Percentiles rank a stretch among this genome's conserved stretches.
These are phyloP conservation scores for Eleusine coracana DNA, from an alignment of 176 grass and related monocot genomes.

Conservation along the genomic window DNA sequence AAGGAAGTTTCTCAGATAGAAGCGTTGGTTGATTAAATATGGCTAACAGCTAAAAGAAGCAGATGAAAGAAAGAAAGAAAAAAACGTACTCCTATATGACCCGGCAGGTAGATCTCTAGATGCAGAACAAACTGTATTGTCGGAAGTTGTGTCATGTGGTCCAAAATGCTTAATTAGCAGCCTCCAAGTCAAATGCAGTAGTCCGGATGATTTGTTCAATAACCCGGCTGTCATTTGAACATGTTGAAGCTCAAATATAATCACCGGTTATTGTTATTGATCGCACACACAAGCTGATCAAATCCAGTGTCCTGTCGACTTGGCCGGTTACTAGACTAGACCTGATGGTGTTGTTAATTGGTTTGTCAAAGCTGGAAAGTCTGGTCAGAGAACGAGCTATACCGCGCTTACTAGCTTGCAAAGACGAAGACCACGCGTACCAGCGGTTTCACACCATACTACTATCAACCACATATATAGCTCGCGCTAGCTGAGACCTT, in stretches of 20 bases:
- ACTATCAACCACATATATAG: neutral
- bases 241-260: no score
- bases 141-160: neutral
- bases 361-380: slow-evolving; percentile 22
- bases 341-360: neutral
- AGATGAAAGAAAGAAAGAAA: neutral
- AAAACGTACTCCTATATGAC: neutral
- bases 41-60: neutral
- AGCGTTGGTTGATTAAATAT: neutral
- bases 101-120: neutral
- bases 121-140: slow-evolving; percentile 9
- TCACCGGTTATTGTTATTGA: no score
- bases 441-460: slow-evolving; percentile 32
- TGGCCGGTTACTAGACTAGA: neutral
- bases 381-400: neutral
- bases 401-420: no score
- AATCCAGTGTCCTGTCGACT: neutral
- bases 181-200: slow-evolving; percentile 10
- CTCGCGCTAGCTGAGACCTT: neutral
- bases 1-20: slow-evolving; percentile 29
- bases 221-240: no score
- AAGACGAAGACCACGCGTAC: no score
- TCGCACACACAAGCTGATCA: no score
- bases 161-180: neutral
- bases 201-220: slow-evolving; percentile 5